Base-by-base conservation (phyloP, 106 monocot species). In the Allium cepa region DNA sequence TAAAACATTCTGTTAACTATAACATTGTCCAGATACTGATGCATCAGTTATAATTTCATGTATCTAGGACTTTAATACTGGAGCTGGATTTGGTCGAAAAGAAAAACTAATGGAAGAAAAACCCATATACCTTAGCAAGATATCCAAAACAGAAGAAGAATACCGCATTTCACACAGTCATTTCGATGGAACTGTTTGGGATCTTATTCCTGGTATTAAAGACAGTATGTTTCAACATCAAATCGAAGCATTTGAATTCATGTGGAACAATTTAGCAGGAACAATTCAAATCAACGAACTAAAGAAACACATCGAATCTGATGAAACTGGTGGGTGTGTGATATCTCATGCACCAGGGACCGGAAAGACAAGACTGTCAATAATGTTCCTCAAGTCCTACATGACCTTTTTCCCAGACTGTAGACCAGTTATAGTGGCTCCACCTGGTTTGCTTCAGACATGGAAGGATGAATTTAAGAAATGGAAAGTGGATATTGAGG, bases 331-430 rank as follows among this genome's bases (percentile, higher is more conserved):
- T 67, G 83, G 79, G 8, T 83, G 83, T 73, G 81, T 94, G 17
- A 83, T 94, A 71, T 83, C 90, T 16, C 94, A 94, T 77, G 85
- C 87, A 11, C 94, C 94, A 8, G 94, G 94, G 16, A 87, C 94
- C n/a, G 90, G 94, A 52, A 94, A 94, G 77, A 87, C 80, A 2
- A 63, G 87, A 1, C 47, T 87, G 16, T 60, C 87, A 22, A 83
- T 94, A 50, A 58, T 81, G 16, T 94, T 94, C 64, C 73, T 94
- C 27, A 76, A 94, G 58, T 74, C 79, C 45, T 90, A 79, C 61
- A 55, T 94, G 73, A 77, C 71, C 46, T 15, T 80, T 46, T 87
- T 79, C 66, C 90, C 90, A 22, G 59, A 81, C 9, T 83, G 78
- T 36, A 76, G 84, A 50, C 87, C 94, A 8, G 77, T 90, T 3